phyloP scores from a whole-genome alignment of 2,329 filamentous ascomycete genomes.

The Colletotrichum nymphaeae region DNA sequence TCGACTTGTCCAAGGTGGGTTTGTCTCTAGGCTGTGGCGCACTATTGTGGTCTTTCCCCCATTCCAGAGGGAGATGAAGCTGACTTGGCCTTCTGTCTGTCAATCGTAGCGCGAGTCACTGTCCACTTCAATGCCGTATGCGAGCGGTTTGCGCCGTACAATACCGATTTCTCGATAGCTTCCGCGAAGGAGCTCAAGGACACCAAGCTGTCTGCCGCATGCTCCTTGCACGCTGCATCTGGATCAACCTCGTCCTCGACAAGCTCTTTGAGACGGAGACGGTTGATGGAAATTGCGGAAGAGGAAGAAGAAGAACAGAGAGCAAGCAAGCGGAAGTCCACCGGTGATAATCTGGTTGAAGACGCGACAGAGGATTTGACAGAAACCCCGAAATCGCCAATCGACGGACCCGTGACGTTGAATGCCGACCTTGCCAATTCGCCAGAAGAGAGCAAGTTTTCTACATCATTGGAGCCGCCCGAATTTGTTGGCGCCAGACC shows the following conservation, averaged over 20 bases:
- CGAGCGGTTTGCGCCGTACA: slow-evolving; percentile 84
- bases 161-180: slow-evolving; percentile 83
- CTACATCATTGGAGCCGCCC: slow-evolving; percentile 61
- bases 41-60: slow-evolving; percentile 13
- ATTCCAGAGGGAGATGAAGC: slow-evolving; percentile 27
- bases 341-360: slow-evolving; percentile 53
- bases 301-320: slow-evolving; percentile 82
- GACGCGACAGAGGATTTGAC: slow-evolving; percentile 40
- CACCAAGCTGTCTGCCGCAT: slow-evolving; percentile 86
- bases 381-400: slow-evolving; percentile 45
- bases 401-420: slow-evolving; percentile 55
- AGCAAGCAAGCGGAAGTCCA: slow-evolving; percentile 68
- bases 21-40: slow-evolving; percentile 14
- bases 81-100: slow-evolving; percentile 25
- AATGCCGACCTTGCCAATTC: slow-evolving; percentile 63
- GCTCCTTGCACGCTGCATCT: slow-evolving; percentile 88
- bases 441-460: slow-evolving; percentile 63
- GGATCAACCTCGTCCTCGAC: slow-evolving; percentile 87
- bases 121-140: slow-evolving; percentile 76
- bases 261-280: slow-evolving; percentile 80
- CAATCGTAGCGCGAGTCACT: slow-evolving; percentile 78
- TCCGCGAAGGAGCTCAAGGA: slow-evolving; percentile 85
- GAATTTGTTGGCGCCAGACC: slow-evolving; percentile 62
- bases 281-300: slow-evolving; percentile 93
- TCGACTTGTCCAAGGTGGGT: slow-evolving; percentile 88